phyloP scores from a whole-genome alignment of 2,329 filamentous ascomycete species.

The Apiospora marii region DNA sequence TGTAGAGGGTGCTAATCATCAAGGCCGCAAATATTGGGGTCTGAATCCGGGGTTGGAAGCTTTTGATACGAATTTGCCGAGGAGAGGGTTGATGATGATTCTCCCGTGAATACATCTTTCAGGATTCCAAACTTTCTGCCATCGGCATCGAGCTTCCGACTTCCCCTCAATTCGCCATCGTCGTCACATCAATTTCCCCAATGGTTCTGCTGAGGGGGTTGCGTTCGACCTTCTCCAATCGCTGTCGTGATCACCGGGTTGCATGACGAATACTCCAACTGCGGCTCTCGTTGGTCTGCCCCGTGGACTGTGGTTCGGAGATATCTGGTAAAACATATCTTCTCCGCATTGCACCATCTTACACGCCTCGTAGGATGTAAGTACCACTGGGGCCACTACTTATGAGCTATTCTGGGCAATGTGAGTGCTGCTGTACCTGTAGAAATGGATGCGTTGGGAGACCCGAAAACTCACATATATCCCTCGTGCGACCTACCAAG shows the following conservation, averaged over 20 bases:
- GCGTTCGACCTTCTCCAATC: neutral
- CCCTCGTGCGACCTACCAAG: too few species aligned
- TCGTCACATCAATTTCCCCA: constrained; percentile 3
- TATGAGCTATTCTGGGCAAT: too few species aligned
- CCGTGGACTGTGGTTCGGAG: neutral
- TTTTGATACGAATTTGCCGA: neutral
- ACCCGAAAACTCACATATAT: too few species aligned
- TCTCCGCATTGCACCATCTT: neutral
- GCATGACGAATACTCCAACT: neutral
- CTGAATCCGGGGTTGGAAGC: neutral
- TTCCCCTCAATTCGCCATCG: constrained; percentile 31
- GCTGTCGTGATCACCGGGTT: neutral
- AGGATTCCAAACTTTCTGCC: neutral
- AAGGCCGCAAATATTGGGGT: too few species aligned
- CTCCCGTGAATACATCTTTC: neutral
- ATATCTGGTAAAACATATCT: neutral
- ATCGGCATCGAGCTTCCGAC: neutral
- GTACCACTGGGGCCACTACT: neutral
- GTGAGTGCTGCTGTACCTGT: too few species aligned
- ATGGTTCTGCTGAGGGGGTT: neutral
- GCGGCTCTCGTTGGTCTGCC: neutral
- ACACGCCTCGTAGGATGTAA: neutral
- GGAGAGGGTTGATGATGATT: neutral
- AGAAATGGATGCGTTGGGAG: too few species aligned
- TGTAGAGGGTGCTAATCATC: too few species aligned